A percentile compares a stretch with the other conserved stretches of the same genome.
Conservation (phyloP, 1,139 yeast species). For the Yamadazyma sp. region DNA sequence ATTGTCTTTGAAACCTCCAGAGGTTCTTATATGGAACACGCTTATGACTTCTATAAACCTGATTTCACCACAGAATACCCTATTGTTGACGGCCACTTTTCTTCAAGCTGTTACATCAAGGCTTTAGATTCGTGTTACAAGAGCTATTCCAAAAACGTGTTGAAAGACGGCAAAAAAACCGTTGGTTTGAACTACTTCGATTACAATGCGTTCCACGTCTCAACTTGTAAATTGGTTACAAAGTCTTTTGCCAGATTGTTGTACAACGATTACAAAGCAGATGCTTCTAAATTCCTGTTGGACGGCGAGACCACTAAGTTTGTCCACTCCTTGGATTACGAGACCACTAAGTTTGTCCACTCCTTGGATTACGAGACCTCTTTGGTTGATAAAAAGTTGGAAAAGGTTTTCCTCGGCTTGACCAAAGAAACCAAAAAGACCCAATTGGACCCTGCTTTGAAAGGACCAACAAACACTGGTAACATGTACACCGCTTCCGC, state of each 20-base stretch:
- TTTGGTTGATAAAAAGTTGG: slow-evolving; percentile 75
- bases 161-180: slow-evolving; percentile 52
- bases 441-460: slow-evolving; percentile 78
- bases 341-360: slow-evolving; percentile 59
- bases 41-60: slow-evolving; percentile 97
- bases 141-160: slow-evolving; percentile 77
- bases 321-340: slow-evolving; percentile 65
- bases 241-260: slow-evolving; percentile 92
- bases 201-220: slow-evolving; percentile 96
- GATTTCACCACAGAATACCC: slow-evolving; percentile 97
- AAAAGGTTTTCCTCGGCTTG: slow-evolving; percentile 78
- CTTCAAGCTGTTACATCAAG: slow-evolving; percentile 88
- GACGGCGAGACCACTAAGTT: slow-evolving; percentile 57
- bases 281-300: slow-evolving; percentile 58
- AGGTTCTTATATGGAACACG: slow-evolving; percentile 94
- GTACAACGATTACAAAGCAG: slow-evolving; percentile 80
- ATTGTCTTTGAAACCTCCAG: slow-evolving; percentile 84
- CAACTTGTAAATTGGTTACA: slow-evolving; percentile 92
- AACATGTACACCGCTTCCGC: slow-evolving; percentile 97
- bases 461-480: slow-evolving; percentile 95
- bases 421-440: slow-evolving; percentile 70
- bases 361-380: slow-evolving; percentile 73
- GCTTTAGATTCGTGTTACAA: slow-evolving; percentile 89
- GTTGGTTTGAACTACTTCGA: slow-evolving; percentile 80
- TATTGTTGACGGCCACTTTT: slow-evolving; percentile 95